Percentiles rank a stretch among this genome's conserved stretches.
Evolutionary conservation across 2,329 filamentous ascomycete genomes (phyloP).

Genomic region (Pseudogymnoascus sp.): DNA sequence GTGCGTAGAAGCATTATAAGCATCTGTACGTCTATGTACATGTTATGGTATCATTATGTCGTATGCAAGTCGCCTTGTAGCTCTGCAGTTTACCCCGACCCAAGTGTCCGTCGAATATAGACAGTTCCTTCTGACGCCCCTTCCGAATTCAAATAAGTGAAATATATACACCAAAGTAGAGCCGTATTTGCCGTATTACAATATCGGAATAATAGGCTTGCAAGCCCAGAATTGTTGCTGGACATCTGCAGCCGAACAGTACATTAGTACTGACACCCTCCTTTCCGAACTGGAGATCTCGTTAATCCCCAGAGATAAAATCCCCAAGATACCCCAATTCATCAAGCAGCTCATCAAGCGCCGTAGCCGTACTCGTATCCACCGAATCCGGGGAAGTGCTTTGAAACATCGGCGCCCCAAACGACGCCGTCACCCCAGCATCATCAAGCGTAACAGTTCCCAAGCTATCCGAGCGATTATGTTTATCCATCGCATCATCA

Average conservation of each 20-base stretch:
- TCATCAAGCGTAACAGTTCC: slow-evolving; percentile 13
- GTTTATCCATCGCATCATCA: background rate
- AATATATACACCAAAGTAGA: background rate
- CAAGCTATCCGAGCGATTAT: background rate
- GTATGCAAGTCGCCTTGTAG: background rate
- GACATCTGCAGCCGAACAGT: background rate
- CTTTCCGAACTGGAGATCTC: background rate
- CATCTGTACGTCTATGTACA: background rate
- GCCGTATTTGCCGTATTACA: background rate
- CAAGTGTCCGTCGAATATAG: background rate
- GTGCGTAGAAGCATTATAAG: background rate
- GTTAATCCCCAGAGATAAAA: slow-evolving; percentile 29
- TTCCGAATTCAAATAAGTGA: background rate
- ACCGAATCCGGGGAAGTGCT: background rate
- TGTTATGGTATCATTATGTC: background rate
- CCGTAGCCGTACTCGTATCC: background rate
- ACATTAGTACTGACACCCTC: no score
- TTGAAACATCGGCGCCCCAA: background rate
- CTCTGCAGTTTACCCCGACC: background rate
- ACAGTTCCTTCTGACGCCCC: background rate
- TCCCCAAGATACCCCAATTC: slow-evolving; percentile 43
- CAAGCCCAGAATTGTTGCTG: background rate
- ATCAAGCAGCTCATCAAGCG: slow-evolving; percentile 39
- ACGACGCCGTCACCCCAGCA: slow-evolving; percentile 22
- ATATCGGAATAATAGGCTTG: background rate